Evolutionary conservation across 352 stramenopile species (phyloP), one percentile per base, ranked within the genome.

Genomic region (Globisporangium cederbergense): DNA sequence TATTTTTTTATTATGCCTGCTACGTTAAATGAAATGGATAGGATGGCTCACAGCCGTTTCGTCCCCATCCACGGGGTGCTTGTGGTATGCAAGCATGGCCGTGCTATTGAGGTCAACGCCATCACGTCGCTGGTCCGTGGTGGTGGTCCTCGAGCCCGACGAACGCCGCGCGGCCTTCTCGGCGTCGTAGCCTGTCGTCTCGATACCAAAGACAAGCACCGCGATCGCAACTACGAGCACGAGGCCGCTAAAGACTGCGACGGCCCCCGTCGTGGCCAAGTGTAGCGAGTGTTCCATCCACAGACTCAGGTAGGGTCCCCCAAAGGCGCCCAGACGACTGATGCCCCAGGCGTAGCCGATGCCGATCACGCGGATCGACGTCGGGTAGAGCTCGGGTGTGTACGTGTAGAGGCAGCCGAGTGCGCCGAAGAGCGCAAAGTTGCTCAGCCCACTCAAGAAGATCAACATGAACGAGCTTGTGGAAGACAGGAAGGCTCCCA

Each of bases 351-450:
- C 55, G 38, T 67, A 75, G n/a, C 66, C 75, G 30, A 79, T 68
- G 13, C 73, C 76, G 10, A 81, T 30, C 6, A 74, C 66, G 51
- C 76, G 69, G 30, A 77, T 72, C 22, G 76, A 62, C 9, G 77
- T 64, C n/a, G 71, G 68, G 36, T 79, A 83, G 51, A 76, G 71
- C 59, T 83, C 75, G 18, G 67, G 68, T 1, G 75, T 81, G 51
- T 74, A 79, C 6, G 65, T 46, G 40, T 69, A 72, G 38, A 81
- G 54, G 10, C 71, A 57, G 0, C 76, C 73, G 14, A 75, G 32
- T 3, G 66, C 65, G 14, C 75, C 70, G 20, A 70, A 55, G 40
- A 65, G 66, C 38, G 30, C 53, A 25, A 49, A 34, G 34, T 30
- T 32, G 34, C 53, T 30, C 8, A n/a, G 42, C 13, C 30, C 30